phyloP scores from a whole-genome alignment of 257 asterid genomes.

The Solanum appendiculatum region DNA sequence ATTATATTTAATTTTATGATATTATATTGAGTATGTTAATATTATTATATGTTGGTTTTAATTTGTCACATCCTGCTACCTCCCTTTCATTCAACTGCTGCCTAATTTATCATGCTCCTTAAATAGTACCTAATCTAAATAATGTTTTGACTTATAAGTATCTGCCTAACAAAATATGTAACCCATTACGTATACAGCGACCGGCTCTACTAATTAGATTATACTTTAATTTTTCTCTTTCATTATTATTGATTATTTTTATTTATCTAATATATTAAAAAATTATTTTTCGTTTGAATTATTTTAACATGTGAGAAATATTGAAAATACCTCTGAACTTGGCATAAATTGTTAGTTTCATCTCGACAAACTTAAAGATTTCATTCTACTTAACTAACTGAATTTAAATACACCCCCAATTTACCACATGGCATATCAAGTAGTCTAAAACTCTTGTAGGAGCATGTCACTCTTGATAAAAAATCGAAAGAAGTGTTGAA shows the following conservation, averaged over 20 bases:
- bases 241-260: neutral
- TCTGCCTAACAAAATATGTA: neutral
- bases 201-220: neutral
- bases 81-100: neutral
- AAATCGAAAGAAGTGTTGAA: too few species aligned
- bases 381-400: too few species aligned
- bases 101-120: neutral
- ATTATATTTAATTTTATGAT: too few species aligned
- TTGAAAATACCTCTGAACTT: too few species aligned
- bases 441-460: too few species aligned
- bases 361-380: too few species aligned
- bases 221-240: neutral
- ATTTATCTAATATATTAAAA: neutral
- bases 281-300: neutral
- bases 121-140: neutral
- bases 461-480: too few species aligned
- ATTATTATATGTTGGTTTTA: neutral
- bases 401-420: too few species aligned
- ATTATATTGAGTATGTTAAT: neutral
- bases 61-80: neutral
- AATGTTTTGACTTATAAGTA: neutral
- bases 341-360: too few species aligned
- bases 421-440: too few species aligned
- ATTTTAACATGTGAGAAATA: neutral
- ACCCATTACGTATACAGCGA: neutral